phyloP scores from a whole-genome alignment of 2,329 filamentous ascomycete species.

The Apiospora phragmitis region DNA sequence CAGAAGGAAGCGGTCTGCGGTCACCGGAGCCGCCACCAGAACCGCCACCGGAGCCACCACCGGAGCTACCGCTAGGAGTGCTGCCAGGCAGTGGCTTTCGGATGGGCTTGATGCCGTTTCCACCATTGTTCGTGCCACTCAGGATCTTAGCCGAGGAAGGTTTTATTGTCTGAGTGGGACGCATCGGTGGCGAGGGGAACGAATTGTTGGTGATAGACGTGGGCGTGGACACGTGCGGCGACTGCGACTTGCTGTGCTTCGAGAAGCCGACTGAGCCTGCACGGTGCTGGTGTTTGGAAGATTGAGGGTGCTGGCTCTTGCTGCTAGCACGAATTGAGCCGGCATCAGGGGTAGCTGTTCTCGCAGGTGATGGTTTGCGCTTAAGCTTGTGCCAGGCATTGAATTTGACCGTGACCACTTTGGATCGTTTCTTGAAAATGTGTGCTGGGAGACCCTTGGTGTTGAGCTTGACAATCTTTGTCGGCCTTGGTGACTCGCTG shows the following conservation, averaged over 20 bases:
- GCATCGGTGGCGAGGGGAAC: constrained; percentile 8
- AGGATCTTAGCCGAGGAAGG: background rate
- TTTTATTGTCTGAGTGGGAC: background rate
- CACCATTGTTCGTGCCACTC: constrained; percentile 8
- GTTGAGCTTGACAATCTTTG: constrained; percentile 34
- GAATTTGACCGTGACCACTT: constrained; percentile 30
- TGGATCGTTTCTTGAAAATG: constrained; percentile 22
- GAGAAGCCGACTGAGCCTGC: background rate
- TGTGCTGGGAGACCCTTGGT: constrained; percentile 26
- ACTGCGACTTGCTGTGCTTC: constrained; percentile 6
- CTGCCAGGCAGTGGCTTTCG: constrained; percentile 22
- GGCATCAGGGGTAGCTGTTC: constrained; percentile 16
- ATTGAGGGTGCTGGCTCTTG: constrained; percentile 24
- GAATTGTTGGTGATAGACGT: constrained; percentile 7
- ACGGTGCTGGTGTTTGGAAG: constrained; percentile 12
- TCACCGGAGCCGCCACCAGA: background rate
- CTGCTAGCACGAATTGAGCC: constrained; percentile 29
- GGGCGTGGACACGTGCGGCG: constrained; percentile 14
- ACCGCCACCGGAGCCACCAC: background rate
- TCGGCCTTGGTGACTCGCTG: constrained; percentile 27
- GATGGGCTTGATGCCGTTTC: constrained; percentile 21
- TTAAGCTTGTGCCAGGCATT: constrained; percentile 27
- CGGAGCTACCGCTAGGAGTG: background rate
- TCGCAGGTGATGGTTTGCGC: constrained; percentile 17
- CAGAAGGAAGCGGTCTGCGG: constrained; percentile 22